Conservation (phyloP, 2,329 filamentous ascomycete genomes). For the Botrytis byssoidea region DNA sequence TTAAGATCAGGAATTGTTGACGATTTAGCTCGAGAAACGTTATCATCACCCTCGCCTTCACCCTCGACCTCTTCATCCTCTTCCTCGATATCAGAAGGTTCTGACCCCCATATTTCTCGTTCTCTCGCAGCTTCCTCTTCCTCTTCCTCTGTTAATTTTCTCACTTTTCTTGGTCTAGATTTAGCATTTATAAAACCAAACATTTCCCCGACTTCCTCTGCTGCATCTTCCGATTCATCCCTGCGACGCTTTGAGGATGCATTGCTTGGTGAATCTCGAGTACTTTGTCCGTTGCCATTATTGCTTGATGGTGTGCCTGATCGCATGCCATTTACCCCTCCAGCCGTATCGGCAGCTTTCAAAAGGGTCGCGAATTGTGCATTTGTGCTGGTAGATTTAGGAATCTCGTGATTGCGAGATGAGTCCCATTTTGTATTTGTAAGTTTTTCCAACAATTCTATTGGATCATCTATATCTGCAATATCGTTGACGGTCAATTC, state of each 20-base stretch:
- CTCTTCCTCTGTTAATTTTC: slow-evolving; percentile 23
- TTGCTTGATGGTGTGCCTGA: slow-evolving; percentile 7
- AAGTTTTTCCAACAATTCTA: slow-evolving; percentile 33
- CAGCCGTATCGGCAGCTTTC: slow-evolving; percentile 34
- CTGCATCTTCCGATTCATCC: slow-evolving; percentile 15
- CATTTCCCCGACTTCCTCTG: slow-evolving; percentile 13
- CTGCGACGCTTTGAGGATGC: slow-evolving; percentile 8
- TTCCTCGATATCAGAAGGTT: slow-evolving; percentile 28
- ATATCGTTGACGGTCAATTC: slow-evolving; percentile 22
- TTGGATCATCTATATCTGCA: slow-evolving; percentile 30
- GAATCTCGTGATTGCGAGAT: slow-evolving; percentile 5
- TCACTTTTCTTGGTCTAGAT: slow-evolving; percentile 22
- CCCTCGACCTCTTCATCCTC: not conserved
- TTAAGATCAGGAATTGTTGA: slow-evolving; percentile 26
- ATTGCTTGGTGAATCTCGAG: not conserved
- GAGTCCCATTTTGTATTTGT: slow-evolving; percentile 31
- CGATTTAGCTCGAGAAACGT: slow-evolving; percentile 11
- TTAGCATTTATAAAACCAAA: slow-evolving; percentile 20
- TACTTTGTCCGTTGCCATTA: slow-evolving; percentile 4
- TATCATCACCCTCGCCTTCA: not conserved
- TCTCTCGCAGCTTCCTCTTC: slow-evolving; percentile 30
- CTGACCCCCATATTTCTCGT: slow-evolving; percentile 36
- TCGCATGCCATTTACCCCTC: slow-evolving; percentile 23
- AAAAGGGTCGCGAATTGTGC: slow-evolving; percentile 34
- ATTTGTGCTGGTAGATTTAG: slow-evolving; percentile 21